Evolutionary conservation across 371 early-diverging fungal genomes (phyloP), one percentile per base, ranked within the genome.

Genomic region (Mucor mucedo): DNA sequence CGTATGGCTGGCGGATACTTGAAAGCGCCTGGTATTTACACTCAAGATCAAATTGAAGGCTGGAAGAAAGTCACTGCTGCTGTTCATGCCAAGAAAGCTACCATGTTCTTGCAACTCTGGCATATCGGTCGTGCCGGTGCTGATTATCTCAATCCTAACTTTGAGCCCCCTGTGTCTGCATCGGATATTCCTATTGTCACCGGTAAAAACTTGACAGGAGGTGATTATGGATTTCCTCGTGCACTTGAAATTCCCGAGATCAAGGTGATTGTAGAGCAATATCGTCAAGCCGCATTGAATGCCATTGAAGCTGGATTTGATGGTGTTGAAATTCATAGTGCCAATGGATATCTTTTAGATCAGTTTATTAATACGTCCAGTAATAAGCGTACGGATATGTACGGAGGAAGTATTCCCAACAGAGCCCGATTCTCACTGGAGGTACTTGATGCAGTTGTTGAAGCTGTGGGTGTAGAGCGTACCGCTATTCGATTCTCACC

Each of bases 361-460:
- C 83, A 86, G 55, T 90, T 91, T 32, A 57, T 73, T 40, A 70
- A 73, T 40, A 54, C 65, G 11, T 58, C 53, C 28, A 78, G 86
- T 40, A 95, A 95, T 77, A 65, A 84, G 29, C 58, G 62, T 29
- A 64, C 66, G 0, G 62, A 65, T 38, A 61, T 82, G 33, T 95
- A 93, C 65, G 91, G 88, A 52, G 91, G 92, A 2, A 80, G 85
- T 0, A 80, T 88, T 42, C 90, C 90, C 61, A 93, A 93, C 77
- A 83, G 93, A 29, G 73, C 75, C 11, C 82, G 92, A 3, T 80
- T 93, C 62, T 38, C 84, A 14, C 38, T 89, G 2, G 91, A 92
- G 58, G 72, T 82, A 2, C 69, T 86, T 16, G 62, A 67, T 16
- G 77, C 71, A 3, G 82, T 91, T 21, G 80, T 86, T 29, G 57